These are phyloP conservation scores for Fusarium buharicum DNA, from an alignment of 2,329 filamentous ascomycete genomes.

Conservation along the genomic window DNA sequence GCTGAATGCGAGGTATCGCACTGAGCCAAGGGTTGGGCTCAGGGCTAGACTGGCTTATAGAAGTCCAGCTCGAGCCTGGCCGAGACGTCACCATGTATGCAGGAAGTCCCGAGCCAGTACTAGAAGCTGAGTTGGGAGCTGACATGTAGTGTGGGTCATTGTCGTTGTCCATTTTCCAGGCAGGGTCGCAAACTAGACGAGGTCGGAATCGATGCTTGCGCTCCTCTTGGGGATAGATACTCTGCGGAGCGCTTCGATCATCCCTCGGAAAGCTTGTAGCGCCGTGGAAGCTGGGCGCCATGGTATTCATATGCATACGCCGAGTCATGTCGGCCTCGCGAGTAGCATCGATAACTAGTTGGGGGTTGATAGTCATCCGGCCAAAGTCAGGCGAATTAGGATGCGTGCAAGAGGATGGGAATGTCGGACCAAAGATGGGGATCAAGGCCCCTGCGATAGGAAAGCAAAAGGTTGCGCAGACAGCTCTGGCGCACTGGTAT, in stretches of 20 bases:
- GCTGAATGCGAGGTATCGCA: conserved; percentile 35
- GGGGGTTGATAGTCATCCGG: conserved; percentile 72
- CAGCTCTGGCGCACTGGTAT: conserved; percentile 82
- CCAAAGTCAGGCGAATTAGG: conserved; percentile 72
- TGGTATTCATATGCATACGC: conserved; percentile 30
- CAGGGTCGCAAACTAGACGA: conserved; percentile 40
- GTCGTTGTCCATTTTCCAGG: conserved; percentile 37
- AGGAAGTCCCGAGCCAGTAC: conserved; percentile 43
- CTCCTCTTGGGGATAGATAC: conserved; percentile 33
- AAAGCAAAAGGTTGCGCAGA: conserved; percentile 91
- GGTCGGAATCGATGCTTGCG: conserved; percentile 29
- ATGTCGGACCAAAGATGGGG: conserved; percentile 87
- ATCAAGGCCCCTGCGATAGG: conserved; percentile 85
- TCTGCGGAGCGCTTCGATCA: conserved; percentile 12
- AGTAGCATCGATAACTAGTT: conserved; percentile 64
- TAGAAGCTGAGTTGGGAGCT: conserved; percentile 45
- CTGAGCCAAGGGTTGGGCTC: conserved; percentile 42
- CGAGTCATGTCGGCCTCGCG: conserved; percentile 54
- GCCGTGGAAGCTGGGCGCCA: conserved; percentile 12
- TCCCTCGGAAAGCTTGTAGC: conserved; percentile 40
- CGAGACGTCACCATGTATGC: conserved; percentile 44
- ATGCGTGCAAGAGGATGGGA: conserved; percentile 76
- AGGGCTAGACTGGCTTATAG: conserved; percentile 27
- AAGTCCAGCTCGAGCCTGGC: conserved; percentile 38
- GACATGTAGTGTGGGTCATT: conserved; percentile 36